Evolutionary conservation across 768 basidiomycete species (phyloP), one percentile per base, ranked within the genome.

Genomic region (Lepiota venenata): DNA sequence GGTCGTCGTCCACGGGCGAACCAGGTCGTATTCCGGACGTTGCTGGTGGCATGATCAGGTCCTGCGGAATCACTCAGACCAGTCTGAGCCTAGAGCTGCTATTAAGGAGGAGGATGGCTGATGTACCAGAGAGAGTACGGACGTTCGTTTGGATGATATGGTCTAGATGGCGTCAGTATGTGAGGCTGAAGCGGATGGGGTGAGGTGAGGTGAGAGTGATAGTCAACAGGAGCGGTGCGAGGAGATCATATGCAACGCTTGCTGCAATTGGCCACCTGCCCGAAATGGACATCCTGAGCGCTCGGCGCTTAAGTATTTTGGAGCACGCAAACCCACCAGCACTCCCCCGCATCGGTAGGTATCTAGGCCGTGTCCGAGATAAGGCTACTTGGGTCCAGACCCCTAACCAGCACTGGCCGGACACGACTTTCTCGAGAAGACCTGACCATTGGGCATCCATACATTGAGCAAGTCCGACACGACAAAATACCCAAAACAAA

Each of bases 1-100:
- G 76, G 63, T 89, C 87, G 61, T 83, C 82, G 57, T 89, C 88
- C 37, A 80, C 79, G 3, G 84, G 81, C 46, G 74, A 70, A 37
- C 53, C 46, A 18, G 53, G 36, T 20, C 53, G 39, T 35, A 47
- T 48, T 41, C 37, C 53, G 46, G 46, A 15, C n/a, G 53, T 46
- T 10, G 46, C 46, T 55, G 29, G 46, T 14, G 53, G 53, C 53
- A 55, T 55, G 53, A 41, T 36, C 48, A 21, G n/a, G 38, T 12
- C 27, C 45, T 27, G 52, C 32, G 37, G 38, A 44, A 20, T 21
- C 32, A 8, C 53, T 25, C 25, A 55, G 47, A 36, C 20, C 11
- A 14, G 39, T 18, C 38, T 41, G 21, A 15, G 38, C 39, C 16
- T 35, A 14, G 6, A 21, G 21, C 10, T n/a, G 18, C 37, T 20